Evolutionary conservation across 768 basidiomycete species (phyloP), one percentile per base, ranked within the genome.

Genomic region (Auriscalpium microsporum): DNA sequence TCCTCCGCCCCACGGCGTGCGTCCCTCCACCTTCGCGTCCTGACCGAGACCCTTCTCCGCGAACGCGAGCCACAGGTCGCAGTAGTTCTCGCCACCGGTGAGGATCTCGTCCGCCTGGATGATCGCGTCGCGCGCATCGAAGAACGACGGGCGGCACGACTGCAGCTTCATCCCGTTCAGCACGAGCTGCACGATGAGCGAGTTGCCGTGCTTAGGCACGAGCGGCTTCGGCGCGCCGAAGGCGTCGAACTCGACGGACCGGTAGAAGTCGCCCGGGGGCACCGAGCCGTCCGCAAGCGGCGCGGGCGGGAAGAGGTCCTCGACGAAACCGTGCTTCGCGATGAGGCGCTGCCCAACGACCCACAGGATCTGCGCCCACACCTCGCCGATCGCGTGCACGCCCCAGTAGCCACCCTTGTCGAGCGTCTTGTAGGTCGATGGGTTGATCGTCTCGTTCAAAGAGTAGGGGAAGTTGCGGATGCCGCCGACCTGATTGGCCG

Each of bases 391-490:
- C 19, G 87, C 87, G 63, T 89, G 87, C 9, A 94, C 93, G 37
- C 92, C 90, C 86, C 90, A 95, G 76, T 94, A 94, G 16, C 90
- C 90, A 2, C 86, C 84, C 70, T 87, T 87, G 75, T 98, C 91
- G 19, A 99, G 86, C 2, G 86, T 94, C 82, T 92, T 88, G 79
- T 97, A 97, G 0, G 83, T 87, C 52, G 89, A 90, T 0, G 93
- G 95, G 75, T 97, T 98, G 69, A 89, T 63, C 21, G 77, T 76
- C 36, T 73, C 69, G 71, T 90, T 77, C 58, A 82, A 63, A 40
- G 91, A 92, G 76, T 98, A 98, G 10, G 77, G 69, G 71, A 82
- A 97, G 75, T 94, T 93, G 52, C 95, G 76, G 66, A 97, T 96
- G 44, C 94, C 95, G 0, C 56, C 67, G 1, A 59, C 73, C 35